Conservation (phyloP, 2,329 filamentous ascomycete genomes). For the Xylariaceae sp. region DNA sequence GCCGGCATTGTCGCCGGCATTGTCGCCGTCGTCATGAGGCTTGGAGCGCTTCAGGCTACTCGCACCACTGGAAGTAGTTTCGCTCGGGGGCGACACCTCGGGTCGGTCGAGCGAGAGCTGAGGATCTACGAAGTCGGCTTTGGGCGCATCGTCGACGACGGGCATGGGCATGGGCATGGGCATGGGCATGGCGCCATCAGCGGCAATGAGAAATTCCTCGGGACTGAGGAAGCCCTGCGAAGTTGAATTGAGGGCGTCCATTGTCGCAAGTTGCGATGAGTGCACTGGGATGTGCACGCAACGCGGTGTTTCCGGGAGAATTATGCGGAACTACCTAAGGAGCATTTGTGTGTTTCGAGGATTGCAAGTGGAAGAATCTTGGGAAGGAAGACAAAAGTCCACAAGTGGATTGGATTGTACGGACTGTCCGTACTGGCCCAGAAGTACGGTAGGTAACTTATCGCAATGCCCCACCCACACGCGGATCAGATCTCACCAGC, state of each 20-base stretch:
- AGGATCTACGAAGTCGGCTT: slow-evolving; percentile 4
- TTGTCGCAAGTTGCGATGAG: slow-evolving; percentile 4
- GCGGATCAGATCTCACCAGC: too few species aligned
- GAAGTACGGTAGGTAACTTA: too few species aligned
- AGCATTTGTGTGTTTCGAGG: neutral
- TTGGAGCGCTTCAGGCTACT: slow-evolving; percentile 45
- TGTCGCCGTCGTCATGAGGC: slow-evolving; percentile 41
- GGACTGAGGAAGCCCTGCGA: slow-evolving; percentile 17
- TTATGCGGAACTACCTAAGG: neutral
- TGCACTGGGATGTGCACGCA: neutral
- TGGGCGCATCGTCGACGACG: slow-evolving; percentile 9
- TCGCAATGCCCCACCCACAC: too few species aligned
- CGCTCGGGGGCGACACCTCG: slow-evolving; percentile 18
- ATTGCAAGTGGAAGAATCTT: neutral
- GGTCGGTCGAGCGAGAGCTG: slow-evolving; percentile 15
- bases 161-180: neutral
- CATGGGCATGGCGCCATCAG: neutral
- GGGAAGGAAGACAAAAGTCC: too few species aligned
- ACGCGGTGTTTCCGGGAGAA: neutral
- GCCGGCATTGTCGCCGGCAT: slow-evolving; percentile 33
- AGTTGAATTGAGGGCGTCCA: slow-evolving; percentile 17
- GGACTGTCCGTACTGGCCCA: too few species aligned
- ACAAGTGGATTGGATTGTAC: too few species aligned
- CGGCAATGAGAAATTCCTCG: slow-evolving; percentile 18
- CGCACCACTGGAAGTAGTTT: slow-evolving; percentile 18